A percentile compares a stretch with the other conserved stretches of the same genome.
phyloP scores from a whole-genome alignment of 1,139 yeast species.

The Arxiozyma bovina region DNA sequence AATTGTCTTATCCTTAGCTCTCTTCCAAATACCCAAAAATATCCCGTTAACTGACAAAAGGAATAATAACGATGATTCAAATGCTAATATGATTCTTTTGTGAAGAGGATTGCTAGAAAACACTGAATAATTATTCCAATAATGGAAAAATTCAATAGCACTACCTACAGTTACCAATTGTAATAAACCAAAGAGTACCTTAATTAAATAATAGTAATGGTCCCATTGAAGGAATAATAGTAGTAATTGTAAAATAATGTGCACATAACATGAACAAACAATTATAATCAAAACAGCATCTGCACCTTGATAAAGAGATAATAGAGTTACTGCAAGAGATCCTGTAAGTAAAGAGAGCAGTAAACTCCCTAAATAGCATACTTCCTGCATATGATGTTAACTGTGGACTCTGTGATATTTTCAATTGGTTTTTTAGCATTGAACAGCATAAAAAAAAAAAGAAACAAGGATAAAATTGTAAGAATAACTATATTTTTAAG shows the following conservation, averaged over 20 bases:
- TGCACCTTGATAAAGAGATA: conserved; percentile 12
- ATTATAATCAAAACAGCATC: conserved; percentile 21
- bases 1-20: background rate
- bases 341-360: conserved; percentile 18
- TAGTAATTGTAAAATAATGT: background rate
- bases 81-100: conserved; percentile 11
- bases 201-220: background rate
- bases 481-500: background rate
- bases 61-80: conserved; percentile 17
- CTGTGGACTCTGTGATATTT: background rate
- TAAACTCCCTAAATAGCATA: conserved; percentile 3
- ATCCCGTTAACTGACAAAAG: conserved; percentile 18
- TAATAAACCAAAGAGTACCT: conserved; percentile 2
- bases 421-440: background rate
- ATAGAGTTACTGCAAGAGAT: conserved; percentile 17
- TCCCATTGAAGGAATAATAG: background rate
- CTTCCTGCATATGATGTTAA: background rate
- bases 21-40: conserved; percentile 9
- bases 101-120: conserved; percentile 5
- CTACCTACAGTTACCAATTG: conserved; percentile 19
- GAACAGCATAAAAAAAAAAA: background rate
- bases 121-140: conserved; percentile 7
- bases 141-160: conserved; percentile 18
- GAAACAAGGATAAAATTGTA: no score
- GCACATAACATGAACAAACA: conserved; percentile 10